phyloP scores from a whole-genome alignment of 2,329 filamentous ascomycete genomes.

The Ceratocystis colombiana region DNA sequence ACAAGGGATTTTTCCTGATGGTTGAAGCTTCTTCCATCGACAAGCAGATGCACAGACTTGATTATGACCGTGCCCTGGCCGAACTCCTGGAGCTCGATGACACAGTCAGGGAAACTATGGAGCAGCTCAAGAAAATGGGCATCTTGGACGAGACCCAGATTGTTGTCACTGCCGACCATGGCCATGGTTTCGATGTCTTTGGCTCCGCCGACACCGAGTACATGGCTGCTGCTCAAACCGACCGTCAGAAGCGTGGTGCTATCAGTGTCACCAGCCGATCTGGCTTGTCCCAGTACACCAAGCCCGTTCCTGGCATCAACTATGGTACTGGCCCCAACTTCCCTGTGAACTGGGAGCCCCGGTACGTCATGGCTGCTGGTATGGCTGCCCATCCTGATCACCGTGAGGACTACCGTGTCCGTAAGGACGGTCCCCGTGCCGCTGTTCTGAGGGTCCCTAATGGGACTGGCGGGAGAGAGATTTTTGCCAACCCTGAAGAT shows the following conservation, averaged over 20 bases:
- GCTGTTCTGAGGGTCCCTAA: constrained; percentile 47
- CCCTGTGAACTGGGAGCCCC: constrained; percentile 73
- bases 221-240: constrained; percentile 51
- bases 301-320: constrained; percentile 46
- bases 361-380: constrained; percentile 69
- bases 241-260: constrained; percentile 64
- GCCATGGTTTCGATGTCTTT: constrained; percentile 81
- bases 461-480: constrained; percentile 35
- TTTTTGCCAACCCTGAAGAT: constrained; percentile 60
- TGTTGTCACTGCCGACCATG: constrained; percentile 77
- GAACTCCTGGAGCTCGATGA: constrained; percentile 81
- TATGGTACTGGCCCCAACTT: constrained; percentile 69
- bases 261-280: constrained; percentile 64
- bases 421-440: constrained; percentile 52
- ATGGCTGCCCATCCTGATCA: constrained; percentile 62
- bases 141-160: constrained; percentile 67
- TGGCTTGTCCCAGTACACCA: constrained; percentile 64
- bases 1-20: constrained; percentile 80
- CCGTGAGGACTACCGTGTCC: constrained; percentile 65
- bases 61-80: constrained; percentile 76
- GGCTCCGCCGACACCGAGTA: constrained; percentile 74
- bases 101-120: constrained; percentile 64
- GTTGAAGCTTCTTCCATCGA: constrained; percentile 75
- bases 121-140: constrained; percentile 54
- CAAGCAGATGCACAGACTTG: constrained; percentile 79